Percentiles rank a stretch among this genome's conserved stretches.
phyloP scores from a whole-genome alignment of 306 rosid species.

The Quercus engelmannii region DNA sequence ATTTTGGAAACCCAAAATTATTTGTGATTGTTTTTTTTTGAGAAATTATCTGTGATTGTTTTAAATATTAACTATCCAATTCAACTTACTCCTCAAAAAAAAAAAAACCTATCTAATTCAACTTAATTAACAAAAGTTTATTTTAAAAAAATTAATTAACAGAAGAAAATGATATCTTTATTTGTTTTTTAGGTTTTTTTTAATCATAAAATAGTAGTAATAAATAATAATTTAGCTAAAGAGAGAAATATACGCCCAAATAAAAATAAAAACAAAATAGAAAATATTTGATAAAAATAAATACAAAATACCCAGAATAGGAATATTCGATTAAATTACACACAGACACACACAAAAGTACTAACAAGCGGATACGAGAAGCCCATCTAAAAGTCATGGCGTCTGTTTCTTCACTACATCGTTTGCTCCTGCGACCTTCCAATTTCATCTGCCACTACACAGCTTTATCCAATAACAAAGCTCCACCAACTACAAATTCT shows the following conservation, averaged over 20 bases:
- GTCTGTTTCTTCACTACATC: conserved; percentile 28
- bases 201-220: neutral
- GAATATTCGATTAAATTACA: neutral
- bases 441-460: conserved; percentile 15
- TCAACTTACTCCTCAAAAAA: too few relatives aligned
- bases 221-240: neutral
- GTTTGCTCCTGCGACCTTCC: conserved; percentile 24
- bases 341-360: too few relatives aligned
- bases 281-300: neutral
- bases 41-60: too few relatives aligned
- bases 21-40: too few relatives aligned
- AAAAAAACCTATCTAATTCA: too few relatives aligned
- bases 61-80: too few relatives aligned
- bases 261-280: too few relatives aligned
- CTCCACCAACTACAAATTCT: neutral
- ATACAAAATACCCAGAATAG: neutral
- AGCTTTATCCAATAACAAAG: conserved; percentile 15
- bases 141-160: too few relatives aligned
- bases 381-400: conserved; percentile 49
- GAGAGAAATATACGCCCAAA: neutral
- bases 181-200: neutral
- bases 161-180: neutral
- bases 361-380: neutral
- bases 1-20: too few relatives aligned
- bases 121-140: too few relatives aligned